Conservation (phyloP, 257 asterid genomes). For the Solanum gandarillasii region DNA sequence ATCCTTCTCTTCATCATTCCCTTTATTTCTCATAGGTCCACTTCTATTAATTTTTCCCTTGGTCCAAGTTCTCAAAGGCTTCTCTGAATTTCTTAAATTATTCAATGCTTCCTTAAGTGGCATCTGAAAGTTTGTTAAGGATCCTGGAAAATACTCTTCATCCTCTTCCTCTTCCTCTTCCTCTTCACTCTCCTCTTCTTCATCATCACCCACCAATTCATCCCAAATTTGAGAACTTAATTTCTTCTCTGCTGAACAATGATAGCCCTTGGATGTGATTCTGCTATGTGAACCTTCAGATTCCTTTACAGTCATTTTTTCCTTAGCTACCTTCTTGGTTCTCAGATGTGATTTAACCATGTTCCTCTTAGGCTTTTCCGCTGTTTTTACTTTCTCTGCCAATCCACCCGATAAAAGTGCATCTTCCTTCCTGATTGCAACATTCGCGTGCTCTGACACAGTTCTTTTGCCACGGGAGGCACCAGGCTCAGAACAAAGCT, state of each 20-base stretch:
- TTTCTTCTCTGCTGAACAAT: constrained; percentile 6
- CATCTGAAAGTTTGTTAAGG: constrained; percentile 2
- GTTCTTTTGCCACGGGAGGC: constrained; percentile 2
- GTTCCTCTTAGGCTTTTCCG: background rate
- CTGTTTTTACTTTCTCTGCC: background rate
- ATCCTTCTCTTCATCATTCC: background rate
- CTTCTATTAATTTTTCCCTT: background rate
- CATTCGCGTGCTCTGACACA: constrained; percentile 6
- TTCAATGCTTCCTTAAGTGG: background rate
- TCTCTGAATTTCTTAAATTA: background rate
- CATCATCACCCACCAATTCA: background rate
- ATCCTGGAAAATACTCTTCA: constrained; percentile 6
- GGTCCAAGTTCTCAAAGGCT: background rate
- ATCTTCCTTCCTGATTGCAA: constrained; percentile 4
- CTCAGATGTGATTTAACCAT: background rate
- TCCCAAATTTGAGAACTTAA: background rate
- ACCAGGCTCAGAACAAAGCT: background rate
- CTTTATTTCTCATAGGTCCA: background rate
- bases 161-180: constrained; percentile 3
- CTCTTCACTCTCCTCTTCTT: constrained; percentile 14
- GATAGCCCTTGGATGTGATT: background rate
- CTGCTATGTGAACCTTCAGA: constrained; percentile 13
- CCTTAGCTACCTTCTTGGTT: constrained; percentile 8
- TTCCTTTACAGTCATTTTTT: background rate
- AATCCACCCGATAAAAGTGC: background rate